Percentiles rank a stretch among this genome's conserved stretches.
phyloP scores from a whole-genome alignment of 495 filamentous ascomycete genomes.

The Neurospora sublineolata region DNA sequence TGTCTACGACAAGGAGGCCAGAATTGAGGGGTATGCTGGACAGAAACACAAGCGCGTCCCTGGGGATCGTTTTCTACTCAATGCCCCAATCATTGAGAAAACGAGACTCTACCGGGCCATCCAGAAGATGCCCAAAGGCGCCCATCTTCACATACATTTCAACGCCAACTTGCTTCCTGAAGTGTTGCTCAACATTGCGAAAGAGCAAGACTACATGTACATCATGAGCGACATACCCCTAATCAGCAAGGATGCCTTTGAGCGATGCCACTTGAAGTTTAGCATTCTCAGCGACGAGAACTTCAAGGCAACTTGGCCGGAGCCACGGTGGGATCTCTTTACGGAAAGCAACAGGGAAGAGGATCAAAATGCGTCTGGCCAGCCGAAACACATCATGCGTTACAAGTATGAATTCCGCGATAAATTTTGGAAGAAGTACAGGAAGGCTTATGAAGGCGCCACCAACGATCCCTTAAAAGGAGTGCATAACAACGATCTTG shows the following conservation, averaged over 20 bases:
- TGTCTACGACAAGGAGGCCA: constrained; percentile 11
- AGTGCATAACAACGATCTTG: background rate
- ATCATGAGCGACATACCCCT: constrained; percentile 36
- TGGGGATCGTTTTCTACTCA: constrained; percentile 39
- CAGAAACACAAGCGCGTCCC: constrained; percentile 21
- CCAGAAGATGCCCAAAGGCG: constrained; percentile 39
- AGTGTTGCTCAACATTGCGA: constrained; percentile 39
- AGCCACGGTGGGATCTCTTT: constrained; percentile 8
- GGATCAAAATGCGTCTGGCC: constrained; percentile 14
- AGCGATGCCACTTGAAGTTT: constrained; percentile 38
- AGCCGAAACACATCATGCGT: constrained; percentile 24
- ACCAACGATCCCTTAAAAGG: background rate
- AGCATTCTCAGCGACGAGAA: constrained; percentile 26
- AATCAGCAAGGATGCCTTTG: constrained; percentile 12
- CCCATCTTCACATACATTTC: constrained; percentile 47
- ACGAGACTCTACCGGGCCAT: constrained; percentile 33
- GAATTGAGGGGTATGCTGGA: constrained; percentile 16
- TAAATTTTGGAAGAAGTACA: constrained; percentile 8
- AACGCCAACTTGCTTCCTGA: constrained; percentile 40
- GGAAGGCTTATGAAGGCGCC: background rate
- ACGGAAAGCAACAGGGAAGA: background rate
- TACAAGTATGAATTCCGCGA: constrained; percentile 16
- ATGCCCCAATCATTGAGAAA: constrained; percentile 33
- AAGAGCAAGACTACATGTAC: constrained; percentile 39
- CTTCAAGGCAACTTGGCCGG: constrained; percentile 5